phyloP scores from a whole-genome alignment of 1,139 yeast genomes.

The Geotrichum bryndzae region DNA sequence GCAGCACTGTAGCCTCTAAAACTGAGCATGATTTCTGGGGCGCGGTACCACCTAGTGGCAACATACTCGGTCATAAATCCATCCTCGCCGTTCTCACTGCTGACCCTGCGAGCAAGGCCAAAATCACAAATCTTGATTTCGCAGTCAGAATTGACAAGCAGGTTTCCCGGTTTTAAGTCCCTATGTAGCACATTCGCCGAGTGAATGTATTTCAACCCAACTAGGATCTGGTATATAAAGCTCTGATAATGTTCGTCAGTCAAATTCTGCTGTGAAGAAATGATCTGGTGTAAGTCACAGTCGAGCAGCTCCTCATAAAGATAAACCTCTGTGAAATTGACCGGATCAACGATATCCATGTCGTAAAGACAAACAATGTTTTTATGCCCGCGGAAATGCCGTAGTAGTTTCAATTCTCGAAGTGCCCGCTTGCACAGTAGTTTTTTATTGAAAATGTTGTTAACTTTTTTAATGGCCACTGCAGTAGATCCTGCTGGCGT shows the following conservation, averaged over 20 bases:
- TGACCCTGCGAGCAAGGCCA: slow-evolving; percentile 91
- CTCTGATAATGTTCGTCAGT: slow-evolving; percentile 94
- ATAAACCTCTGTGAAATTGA: slow-evolving; percentile 62
- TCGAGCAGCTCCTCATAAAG: slow-evolving; percentile 95
- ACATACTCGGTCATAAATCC: slow-evolving; percentile 95
- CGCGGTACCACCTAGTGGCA: slow-evolving; percentile 97
- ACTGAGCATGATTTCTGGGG: slow-evolving; percentile 94
- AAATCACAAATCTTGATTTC: slow-evolving; percentile 94
- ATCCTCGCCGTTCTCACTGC: slow-evolving; percentile 75
- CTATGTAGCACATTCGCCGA: slow-evolving; percentile 94
- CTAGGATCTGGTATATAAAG: slow-evolving; percentile 82
- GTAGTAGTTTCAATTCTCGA: slow-evolving; percentile 77
- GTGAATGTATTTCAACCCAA: slow-evolving; percentile 91
- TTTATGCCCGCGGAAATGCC: slow-evolving; percentile 74
- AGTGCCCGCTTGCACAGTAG: slow-evolving; percentile 84
- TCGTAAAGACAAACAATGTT: slow-evolving; percentile 83
- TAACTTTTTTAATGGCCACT: slow-evolving; percentile 78
- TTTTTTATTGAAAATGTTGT: slow-evolving; percentile 83
- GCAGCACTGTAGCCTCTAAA: slow-evolving; percentile 93
- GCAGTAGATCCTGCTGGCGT: slow-evolving; percentile 67
- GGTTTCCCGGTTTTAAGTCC: slow-evolving; percentile 89
- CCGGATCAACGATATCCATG: slow-evolving; percentile 69
- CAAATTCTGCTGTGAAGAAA: slow-evolving; percentile 84
- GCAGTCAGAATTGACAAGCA: slow-evolving; percentile 91
- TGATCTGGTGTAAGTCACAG: slow-evolving; percentile 96